Percentiles rank a stretch among this genome's conserved stretches.
These are phyloP conservation scores for Blastobotrys americana DNA, from an alignment of 805 yeast genomes.

Conservation along the genomic window DNA sequence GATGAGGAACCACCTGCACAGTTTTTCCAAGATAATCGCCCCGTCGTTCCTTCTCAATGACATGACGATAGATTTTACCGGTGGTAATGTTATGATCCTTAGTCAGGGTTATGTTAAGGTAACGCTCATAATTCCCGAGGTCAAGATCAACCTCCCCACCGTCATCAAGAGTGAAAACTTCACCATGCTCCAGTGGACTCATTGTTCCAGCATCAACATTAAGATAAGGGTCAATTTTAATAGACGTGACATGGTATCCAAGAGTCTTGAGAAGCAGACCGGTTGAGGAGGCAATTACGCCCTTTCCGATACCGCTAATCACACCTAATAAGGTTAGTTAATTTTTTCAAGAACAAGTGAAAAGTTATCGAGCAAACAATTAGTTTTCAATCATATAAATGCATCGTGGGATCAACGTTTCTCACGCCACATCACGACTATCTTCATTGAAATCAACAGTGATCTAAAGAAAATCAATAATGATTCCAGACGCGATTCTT, in stretches of 20 bases:
- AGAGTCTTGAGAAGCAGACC: conserved; percentile 89
- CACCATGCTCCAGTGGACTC: conserved; percentile 99
- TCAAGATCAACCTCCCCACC: conserved; percentile 99
- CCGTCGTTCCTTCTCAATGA: conserved; percentile 86
- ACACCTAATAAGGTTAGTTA: no score
- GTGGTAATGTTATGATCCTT: conserved; percentile 96
- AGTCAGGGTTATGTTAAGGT: conserved; percentile 86
- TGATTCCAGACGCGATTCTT: background rate
- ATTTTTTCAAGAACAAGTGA: conserved; percentile 4
- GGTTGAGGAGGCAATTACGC: conserved; percentile 93
- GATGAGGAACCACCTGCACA: conserved; percentile 98
- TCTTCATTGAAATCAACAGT: no score
- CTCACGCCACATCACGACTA: no score
- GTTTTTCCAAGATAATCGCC: conserved; percentile 98
- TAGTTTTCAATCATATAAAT: no score
- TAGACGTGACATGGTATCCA: conserved; percentile 92
- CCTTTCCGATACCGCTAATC: conserved; percentile 98
- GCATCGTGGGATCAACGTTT: no score
- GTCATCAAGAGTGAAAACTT: conserved; percentile 93
- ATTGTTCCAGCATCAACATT: conserved; percentile 99
- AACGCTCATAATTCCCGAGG: conserved; percentile 96
- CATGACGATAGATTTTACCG: conserved; percentile 92
- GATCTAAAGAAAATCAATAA: no score
- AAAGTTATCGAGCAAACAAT: no score
- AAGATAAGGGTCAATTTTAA: conserved; percentile 98